Conservation (phyloP, 495 filamentous ascomycete genomes). For the Wilcoxina mikolae region DNA sequence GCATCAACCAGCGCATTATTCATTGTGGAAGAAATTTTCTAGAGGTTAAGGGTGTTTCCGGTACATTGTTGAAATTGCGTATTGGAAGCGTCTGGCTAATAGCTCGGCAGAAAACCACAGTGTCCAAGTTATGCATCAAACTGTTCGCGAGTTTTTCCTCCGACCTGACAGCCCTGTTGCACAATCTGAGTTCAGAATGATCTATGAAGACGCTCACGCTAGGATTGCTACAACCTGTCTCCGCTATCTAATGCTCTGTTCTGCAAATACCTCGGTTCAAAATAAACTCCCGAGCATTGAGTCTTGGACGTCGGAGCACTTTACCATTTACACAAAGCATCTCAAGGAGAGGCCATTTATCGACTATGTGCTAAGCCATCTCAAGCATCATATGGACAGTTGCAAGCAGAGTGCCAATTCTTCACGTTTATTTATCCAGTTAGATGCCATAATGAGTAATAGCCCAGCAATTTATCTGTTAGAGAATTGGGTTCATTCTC, state of each 20-base stretch:
- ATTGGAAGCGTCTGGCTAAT: neutral
- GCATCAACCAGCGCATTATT: neutral
- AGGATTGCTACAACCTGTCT: neutral
- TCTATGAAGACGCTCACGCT: neutral
- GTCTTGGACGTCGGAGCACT: neutral
- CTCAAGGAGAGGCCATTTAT: neutral
- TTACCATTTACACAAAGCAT: neutral
- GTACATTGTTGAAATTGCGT: neutral
- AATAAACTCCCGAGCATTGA: neutral
- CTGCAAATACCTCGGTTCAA: neutral
- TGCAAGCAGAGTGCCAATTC: neutral
- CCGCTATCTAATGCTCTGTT: neutral
- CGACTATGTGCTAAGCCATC: neutral
- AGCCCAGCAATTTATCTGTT: neutral
- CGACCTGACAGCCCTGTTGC: neutral
- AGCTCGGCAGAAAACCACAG: neutral
- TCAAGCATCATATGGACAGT: neutral
- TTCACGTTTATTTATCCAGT: neutral
- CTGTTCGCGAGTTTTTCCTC: conserved; percentile 2
- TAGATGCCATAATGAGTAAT: neutral
- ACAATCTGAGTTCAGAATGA: neutral
- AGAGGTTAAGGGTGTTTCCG: neutral
- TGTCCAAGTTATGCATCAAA: conserved; percentile 8
- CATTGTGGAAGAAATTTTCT: conserved; percentile 1
- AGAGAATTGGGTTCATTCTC: neutral